Conservation (phyloP, 805 yeast genomes). For the Yarrowia bubula region DNA sequence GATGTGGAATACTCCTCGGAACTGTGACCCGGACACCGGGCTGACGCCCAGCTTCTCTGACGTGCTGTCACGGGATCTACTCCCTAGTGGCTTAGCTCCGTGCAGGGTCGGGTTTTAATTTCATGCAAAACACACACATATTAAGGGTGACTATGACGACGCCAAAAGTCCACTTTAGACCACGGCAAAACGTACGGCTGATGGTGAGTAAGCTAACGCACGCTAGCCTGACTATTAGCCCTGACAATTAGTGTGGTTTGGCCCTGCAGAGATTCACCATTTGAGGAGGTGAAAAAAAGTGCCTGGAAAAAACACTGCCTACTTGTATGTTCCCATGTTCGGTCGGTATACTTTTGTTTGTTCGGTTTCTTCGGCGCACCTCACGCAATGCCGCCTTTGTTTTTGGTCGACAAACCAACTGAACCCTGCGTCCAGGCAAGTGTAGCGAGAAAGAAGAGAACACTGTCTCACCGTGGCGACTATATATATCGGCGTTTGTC, state of each 20-base stretch:
- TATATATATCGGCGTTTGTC: too few species aligned
- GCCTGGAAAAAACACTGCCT: too few species aligned
- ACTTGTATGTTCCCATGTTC: too few species aligned
- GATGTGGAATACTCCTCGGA: too few species aligned
- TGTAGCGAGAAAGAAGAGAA: too few species aligned
- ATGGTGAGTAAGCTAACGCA: slow-evolving; percentile 16
- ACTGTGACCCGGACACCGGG: too few species aligned
- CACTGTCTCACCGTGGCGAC: too few species aligned
- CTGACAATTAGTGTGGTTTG: slow-evolving; percentile 1
- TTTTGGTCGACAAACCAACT: not conserved
- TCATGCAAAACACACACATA: not conserved
- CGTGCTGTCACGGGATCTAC: not conserved
- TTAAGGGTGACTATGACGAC: not conserved
- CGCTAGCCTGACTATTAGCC: not conserved
- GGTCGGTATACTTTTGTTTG: not conserved
- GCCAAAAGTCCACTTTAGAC: too few species aligned
- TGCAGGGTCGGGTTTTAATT: slow-evolving; percentile 21
- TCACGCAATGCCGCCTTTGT: not conserved
- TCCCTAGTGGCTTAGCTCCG: slow-evolving; percentile 10
- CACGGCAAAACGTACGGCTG: not conserved
- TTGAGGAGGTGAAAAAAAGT: not conserved
- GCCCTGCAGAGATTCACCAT: not conserved
- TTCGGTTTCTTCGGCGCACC: not conserved
- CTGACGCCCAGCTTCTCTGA: not conserved
- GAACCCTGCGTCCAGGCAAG: too few species aligned